Evolutionary conservation across 2,329 filamentous ascomycete species (phyloP), one percentile per base, ranked within the genome.

Genomic region (Pseudogymnoascus sp.): DNA sequence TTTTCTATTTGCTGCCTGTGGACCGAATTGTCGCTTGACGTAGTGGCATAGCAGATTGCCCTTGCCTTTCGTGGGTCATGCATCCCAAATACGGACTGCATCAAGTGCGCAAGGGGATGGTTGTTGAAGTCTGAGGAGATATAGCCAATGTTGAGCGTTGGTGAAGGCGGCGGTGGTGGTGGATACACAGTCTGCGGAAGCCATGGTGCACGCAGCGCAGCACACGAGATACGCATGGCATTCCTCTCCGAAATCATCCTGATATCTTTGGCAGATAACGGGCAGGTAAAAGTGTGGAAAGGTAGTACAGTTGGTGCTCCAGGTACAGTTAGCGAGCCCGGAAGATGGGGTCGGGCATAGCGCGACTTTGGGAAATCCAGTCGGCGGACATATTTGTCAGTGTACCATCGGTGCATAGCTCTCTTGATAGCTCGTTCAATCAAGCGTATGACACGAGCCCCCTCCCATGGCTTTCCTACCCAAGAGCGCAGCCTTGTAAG

Each of bases 71-170:
- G 76, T 0, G 81, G 81, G 69, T 96, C 80, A 72, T 99, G 95
- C 64, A 97, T 81, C 0, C 95, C 95, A 76, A 99, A 99, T 5
- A 97, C 93, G 1, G 95, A 97, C 77, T 99, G 95, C 95, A 99
- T 99, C 82, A 99, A 76, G 77, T 99, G 95, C 23, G 95, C 95
- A 35, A 99, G 79, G 3, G 95, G 95, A 73, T 99, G 95, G 70
- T 99, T 99, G 73, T 99, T 99, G 77, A 99, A 99, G 76, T 99
- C 95, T 0, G 95, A 97, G 3, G 95, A 97, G 38, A 99, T 87
- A 74, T 99, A 99, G 57, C 95, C 95, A 65, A 99, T 86, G 68
- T 91, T 93, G n/a, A 99, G 81, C 68, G 88, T 85, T 0, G 93
- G 92, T 47, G 80, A 82, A 1, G 95, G 95, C 1, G 95, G 93